These are phyloP conservation scores for Saccharomyces eubayanus DNA, from an alignment of 805 yeast species.

Conservation along the genomic window DNA sequence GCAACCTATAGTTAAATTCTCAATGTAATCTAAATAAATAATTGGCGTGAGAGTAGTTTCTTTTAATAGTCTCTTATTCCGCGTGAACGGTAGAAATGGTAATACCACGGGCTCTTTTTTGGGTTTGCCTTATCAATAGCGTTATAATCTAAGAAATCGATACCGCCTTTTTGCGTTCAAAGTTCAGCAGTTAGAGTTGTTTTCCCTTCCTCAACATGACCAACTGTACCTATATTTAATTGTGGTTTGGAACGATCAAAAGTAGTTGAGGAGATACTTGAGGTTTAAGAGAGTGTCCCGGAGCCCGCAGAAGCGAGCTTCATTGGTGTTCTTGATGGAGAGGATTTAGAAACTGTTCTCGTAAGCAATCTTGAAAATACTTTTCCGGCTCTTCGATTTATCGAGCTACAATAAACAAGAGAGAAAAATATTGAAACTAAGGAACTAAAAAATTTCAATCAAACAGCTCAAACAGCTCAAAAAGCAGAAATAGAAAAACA, in stretches of 20 bases:
- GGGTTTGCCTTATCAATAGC: constrained; percentile 95
- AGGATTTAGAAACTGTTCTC: constrained; percentile 11
- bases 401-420: background rate
- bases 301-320: constrained; percentile 2
- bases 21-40: constrained; percentile 96
- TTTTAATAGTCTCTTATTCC: constrained; percentile 88
- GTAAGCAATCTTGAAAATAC: constrained; percentile 16
- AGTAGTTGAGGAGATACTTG: constrained; percentile 49
- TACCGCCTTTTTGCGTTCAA: constrained; percentile 83
- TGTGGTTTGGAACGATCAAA: constrained; percentile 96
- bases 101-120: constrained; percentile 99
- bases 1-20: constrained; percentile 99
- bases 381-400: constrained; percentile 1
- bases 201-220: constrained; percentile 98
- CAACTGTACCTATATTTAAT: constrained; percentile 94
- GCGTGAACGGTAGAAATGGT: constrained; percentile 97
- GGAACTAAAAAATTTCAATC: background rate
- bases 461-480: background rate
- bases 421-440: background rate
- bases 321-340: background rate
- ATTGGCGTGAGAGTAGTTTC: constrained; percentile 97
- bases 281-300: constrained; percentile 15
- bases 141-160: constrained; percentile 84
- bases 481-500: background rate
- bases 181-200: constrained; percentile 95